phyloP scores from a whole-genome alignment of 768 basidiomycete species.

The Hericium erinaceus region DNA sequence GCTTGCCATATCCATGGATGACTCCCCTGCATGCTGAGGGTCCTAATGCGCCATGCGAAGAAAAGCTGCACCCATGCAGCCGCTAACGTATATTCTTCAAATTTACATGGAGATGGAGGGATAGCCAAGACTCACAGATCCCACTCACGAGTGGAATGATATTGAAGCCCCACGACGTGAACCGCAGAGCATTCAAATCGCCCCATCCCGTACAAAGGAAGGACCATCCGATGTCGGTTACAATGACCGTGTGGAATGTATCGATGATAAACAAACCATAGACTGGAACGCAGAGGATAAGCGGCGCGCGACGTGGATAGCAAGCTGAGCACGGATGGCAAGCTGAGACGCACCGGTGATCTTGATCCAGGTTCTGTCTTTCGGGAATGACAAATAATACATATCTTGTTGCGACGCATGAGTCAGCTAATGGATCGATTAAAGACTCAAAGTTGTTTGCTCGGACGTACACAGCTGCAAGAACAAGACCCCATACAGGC shows the following conservation, averaged over 20 bases:
- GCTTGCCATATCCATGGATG: neutral
- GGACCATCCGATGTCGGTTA: neutral
- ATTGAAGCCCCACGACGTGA: neutral
- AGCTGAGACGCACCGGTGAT: neutral
- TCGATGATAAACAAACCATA: neutral
- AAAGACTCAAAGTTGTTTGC: no score
- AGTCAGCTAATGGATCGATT: no score
- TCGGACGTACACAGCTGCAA: neutral
- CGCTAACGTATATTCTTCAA: neutral
- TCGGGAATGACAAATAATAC: neutral
- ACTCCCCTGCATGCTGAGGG: neutral
- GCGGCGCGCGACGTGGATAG: neutral
- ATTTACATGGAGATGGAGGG: no score
- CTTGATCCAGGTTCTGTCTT: neutral
- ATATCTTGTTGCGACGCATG: no score
- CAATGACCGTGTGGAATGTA: neutral
- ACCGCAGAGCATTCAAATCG: neutral
- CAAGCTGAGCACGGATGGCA: no score
- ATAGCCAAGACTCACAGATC: neutral
- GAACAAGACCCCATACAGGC: neutral
- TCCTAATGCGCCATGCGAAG: neutral
- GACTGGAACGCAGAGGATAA: neutral
- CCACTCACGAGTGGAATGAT: neutral
- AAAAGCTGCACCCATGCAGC: neutral
- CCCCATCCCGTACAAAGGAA: neutral